A percentile compares a stretch with the other conserved stretches of the same genome.
Evolutionary conservation across 2,329 filamentous ascomycete genomes (phyloP).

Genomic region (Davidsoniella australis): DNA sequence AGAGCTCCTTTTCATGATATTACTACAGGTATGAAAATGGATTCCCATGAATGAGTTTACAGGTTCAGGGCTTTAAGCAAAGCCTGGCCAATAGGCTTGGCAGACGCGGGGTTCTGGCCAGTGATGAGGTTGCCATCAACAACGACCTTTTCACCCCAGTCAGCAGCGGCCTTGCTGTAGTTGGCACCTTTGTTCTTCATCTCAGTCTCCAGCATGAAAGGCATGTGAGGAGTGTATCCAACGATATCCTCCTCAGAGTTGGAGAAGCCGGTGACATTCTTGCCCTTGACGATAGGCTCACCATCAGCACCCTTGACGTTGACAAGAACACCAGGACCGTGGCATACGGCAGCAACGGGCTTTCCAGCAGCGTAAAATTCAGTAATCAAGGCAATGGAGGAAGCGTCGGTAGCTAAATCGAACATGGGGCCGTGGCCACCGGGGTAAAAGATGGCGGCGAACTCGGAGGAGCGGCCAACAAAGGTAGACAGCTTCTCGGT

Average conservation of each 20-base stretch:
- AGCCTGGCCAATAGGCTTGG: conserved; percentile 33
- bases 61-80: conserved; percentile 27
- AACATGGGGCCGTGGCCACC: conserved; percentile 50
- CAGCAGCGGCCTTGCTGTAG: conserved; percentile 37
- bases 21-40: background rate
- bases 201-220: conserved; percentile 40
- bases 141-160: conserved; percentile 31
- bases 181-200: conserved; percentile 34
- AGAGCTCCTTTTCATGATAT: no score
- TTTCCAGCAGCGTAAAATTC: conserved; percentile 46
- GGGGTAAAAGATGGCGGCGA: conserved; percentile 43
- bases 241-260: conserved; percentile 37
- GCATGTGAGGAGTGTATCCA: conserved; percentile 34
- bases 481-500: conserved; percentile 41
- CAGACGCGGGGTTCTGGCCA: conserved; percentile 40
- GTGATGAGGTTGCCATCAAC: conserved; percentile 37
- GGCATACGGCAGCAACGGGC: conserved; percentile 50
- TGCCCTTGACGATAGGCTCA: conserved; percentile 35
- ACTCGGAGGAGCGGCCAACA: conserved; percentile 38
- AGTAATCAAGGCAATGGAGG: conserved; percentile 40
- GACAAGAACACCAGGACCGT: conserved; percentile 46
- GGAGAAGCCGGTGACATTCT: conserved; percentile 43
- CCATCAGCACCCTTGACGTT: conserved; percentile 37
- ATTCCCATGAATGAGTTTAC: background rate
- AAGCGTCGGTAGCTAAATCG: conserved; percentile 40